These are phyloP conservation scores for Linnemannia zychae DNA, from an alignment of 192 early-diverging fungal genomes.

Conservation along the genomic window DNA sequence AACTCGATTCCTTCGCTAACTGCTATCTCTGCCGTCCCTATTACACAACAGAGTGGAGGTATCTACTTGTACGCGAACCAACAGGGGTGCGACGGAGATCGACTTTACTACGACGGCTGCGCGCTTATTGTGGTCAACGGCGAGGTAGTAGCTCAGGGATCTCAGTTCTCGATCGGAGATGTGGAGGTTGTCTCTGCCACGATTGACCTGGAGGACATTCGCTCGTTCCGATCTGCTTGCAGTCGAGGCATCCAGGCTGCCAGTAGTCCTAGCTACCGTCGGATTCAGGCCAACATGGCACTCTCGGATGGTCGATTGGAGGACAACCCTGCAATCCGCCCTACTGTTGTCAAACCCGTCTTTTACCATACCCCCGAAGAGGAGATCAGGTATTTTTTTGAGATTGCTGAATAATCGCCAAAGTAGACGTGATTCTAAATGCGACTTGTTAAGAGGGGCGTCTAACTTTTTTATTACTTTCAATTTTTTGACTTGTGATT, in stretches of 20 bases:
- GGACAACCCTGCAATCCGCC: slow-evolving; percentile 58
- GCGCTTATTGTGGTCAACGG: slow-evolving; percentile 94
- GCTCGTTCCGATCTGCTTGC: slow-evolving; percentile 77
- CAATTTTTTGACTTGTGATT: neutral
- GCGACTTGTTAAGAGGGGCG: neutral
- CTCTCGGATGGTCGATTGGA: slow-evolving; percentile 64
- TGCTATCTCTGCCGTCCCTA: neutral
- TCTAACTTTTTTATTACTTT: neutral
- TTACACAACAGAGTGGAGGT: slow-evolving; percentile 80
- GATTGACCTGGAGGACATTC: slow-evolving; percentile 90
- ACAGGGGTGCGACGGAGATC: slow-evolving; percentile 97
- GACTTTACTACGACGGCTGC: slow-evolving; percentile 97
- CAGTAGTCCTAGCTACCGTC: slow-evolving; percentile 69
- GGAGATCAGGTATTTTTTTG: slow-evolving; percentile 77
- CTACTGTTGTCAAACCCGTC: slow-evolving; percentile 60
- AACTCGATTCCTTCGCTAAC: too few species aligned
- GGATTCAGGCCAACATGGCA: slow-evolving; percentile 71
- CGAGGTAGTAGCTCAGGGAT: slow-evolving; percentile 86
- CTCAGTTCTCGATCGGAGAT: slow-evolving; percentile 94
- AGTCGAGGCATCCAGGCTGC: slow-evolving; percentile 90
- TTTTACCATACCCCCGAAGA: slow-evolving; percentile 85
- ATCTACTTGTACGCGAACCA: slow-evolving; percentile 98
- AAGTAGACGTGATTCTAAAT: neutral
- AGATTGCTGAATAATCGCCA: neutral
- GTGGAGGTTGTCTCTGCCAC: slow-evolving; percentile 96